Conservation (phyloP, 2,329 filamentous ascomycete species). For the Fusarium setosum region DNA sequence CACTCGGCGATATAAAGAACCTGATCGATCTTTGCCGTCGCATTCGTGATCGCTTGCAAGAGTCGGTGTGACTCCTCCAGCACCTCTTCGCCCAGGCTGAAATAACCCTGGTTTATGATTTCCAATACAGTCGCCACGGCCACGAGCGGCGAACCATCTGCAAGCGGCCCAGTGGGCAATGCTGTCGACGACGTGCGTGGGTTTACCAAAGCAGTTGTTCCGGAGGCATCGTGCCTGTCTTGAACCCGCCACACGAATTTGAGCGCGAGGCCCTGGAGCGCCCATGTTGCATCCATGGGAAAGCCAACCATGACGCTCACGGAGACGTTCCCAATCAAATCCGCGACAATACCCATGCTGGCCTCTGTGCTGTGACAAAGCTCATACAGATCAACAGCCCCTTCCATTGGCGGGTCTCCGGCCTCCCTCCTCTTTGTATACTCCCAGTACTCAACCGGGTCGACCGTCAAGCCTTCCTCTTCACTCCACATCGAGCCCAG, state of each 20-base stretch:
- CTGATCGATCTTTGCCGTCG: background rate
- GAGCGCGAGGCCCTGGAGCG: too few relatives aligned
- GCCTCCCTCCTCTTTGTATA: background rate
- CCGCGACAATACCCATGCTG: background rate
- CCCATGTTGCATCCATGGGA: too few relatives aligned
- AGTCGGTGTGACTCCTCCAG: background rate
- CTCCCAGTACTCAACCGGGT: background rate
- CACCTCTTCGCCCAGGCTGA: background rate
- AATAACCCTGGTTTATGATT: too few relatives aligned
- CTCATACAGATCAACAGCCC: background rate
- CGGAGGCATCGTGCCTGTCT: too few relatives aligned
- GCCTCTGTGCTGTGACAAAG: background rate
- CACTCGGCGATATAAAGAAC: background rate
- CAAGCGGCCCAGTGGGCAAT: too few relatives aligned
- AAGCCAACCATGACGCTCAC: too few relatives aligned
- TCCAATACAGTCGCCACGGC: too few relatives aligned
- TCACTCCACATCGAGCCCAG: background rate
- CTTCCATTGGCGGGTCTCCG: background rate
- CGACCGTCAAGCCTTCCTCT: background rate
- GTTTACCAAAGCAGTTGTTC: too few relatives aligned
- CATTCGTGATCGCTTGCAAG: background rate
- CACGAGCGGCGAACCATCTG: too few relatives aligned
- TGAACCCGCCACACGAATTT: too few relatives aligned
- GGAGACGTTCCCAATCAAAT: too few relatives aligned
- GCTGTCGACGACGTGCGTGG: too few relatives aligned